phyloP scores from a whole-genome alignment of 2,329 filamentous ascomycete species.

The Herpotrichia juniperi region DNA sequence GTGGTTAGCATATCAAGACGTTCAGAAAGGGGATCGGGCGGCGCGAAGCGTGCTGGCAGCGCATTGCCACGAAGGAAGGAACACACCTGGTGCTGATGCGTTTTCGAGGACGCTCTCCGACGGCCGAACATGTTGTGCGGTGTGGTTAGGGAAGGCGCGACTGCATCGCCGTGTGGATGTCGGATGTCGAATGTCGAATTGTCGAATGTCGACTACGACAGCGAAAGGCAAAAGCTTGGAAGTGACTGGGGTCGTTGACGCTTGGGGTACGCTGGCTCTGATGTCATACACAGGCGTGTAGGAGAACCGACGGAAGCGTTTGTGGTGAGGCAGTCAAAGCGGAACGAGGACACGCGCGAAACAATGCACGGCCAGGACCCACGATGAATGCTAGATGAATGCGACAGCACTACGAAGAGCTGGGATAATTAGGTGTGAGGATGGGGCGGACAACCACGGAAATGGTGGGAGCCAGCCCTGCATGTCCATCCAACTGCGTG shows the following conservation, averaged over 20 bases:
- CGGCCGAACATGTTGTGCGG: constrained; percentile 41
- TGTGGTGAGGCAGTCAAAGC: constrained; percentile 3
- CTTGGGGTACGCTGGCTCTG: neutral
- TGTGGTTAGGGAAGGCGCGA: constrained; percentile 24
- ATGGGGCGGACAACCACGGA: too few relatives aligned
- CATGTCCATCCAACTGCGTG: too few relatives aligned
- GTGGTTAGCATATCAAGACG: constrained; percentile 8
- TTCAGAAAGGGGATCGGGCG: neutral
- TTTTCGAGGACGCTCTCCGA: constrained; percentile 38
- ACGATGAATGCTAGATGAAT: too few relatives aligned
- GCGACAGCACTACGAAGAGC: too few relatives aligned
- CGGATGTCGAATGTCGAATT: neutral
- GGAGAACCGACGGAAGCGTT: neutral
- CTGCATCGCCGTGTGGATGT: constrained; percentile 24
- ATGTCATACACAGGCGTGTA: too few relatives aligned
- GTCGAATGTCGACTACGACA: too few relatives aligned
- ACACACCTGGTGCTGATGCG: constrained; percentile 31
- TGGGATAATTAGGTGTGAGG: too few relatives aligned
- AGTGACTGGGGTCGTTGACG: neutral
- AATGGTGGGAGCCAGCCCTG: too few relatives aligned
- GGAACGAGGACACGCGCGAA: neutral
- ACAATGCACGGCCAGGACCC: neutral
- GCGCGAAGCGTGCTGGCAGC: constrained; percentile 3
- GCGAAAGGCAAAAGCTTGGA: too few relatives aligned
- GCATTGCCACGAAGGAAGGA: constrained; percentile 14